Base-by-base conservation (phyloP, 257 asterid species). In the Paraleonurus japonicus region DNA sequence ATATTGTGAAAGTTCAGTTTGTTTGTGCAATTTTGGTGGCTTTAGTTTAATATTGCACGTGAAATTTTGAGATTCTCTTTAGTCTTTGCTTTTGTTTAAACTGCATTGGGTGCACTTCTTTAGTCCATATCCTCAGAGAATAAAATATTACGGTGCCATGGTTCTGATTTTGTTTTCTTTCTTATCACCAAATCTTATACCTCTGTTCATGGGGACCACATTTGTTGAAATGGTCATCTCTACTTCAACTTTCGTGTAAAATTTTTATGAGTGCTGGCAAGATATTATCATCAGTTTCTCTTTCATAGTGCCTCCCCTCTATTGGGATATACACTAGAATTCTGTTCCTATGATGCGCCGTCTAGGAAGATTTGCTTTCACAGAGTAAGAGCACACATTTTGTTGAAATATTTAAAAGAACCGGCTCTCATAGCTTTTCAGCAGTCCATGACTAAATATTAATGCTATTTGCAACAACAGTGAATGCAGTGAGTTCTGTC, bases 161-260 rank as follows among this genome's bases (percentile, higher is more conserved):
- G 43, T 47, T 72, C 60, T 66, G 71, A 73, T n/a, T 30, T 65
- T 71, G 7, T 23, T 71, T 35, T 4, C 51, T 65, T 65, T 47
- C 53, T 70, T 15, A 24, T 26, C 15, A 30, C 57, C 67, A 65
- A 63, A 32, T 65, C 39, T 45, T 55, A 45, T 43, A 13, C 35
- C 41, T 64, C 16, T 55, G 48, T 58, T 37, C 35, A 26, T 65
- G 67, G 43, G 5, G 72, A 70, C 50, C 17, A 2, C 17, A 55
- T 24, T 5, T 23, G 65, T 59, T 23, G 32, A 20, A 41, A 45
- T 19, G 79, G 63, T 45, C 47, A 35, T 57, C 24, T 65, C 41
- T 3, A 10, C 3, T 65, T 45, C 48, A n/a, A 48, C 43, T 24
- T 41, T 33, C 35, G 27, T 41, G 53, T 16, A 45, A 23, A 53